Conservation (phyloP, 495 filamentous ascomycete genomes). For the Talaromyces thailandensis region DNA sequence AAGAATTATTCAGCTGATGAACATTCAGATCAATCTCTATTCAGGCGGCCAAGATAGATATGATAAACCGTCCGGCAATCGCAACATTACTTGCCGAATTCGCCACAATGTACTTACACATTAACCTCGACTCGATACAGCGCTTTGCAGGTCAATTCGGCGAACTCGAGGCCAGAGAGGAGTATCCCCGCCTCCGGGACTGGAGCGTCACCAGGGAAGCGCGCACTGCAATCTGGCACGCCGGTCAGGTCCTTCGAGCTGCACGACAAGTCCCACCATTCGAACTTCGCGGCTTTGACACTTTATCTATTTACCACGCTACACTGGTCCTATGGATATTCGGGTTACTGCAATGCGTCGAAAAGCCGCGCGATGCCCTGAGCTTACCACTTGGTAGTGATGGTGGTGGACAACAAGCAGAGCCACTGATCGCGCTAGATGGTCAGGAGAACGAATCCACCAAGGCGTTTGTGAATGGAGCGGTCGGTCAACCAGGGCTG, state of each 20-base stretch:
- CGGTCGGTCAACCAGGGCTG: conserved; percentile 20
- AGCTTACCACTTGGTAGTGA: conserved; percentile 14
- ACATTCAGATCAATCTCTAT: neutral
- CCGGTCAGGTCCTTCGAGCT: conserved; percentile 46
- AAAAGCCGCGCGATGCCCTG: conserved; percentile 1
- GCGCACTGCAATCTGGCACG: conserved; percentile 47
- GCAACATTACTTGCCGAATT: conserved; percentile 39
- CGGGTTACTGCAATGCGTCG: conserved; percentile 28
- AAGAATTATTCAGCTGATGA: neutral
- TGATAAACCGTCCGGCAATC: conserved; percentile 5
- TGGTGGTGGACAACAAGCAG: neutral
- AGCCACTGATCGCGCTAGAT: conserved; percentile 15
- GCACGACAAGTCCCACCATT: conserved; percentile 34
- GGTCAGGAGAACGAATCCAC: conserved; percentile 18
- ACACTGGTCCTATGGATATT: conserved; percentile 48
- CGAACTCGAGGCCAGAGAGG: conserved; percentile 42
- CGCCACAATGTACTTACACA: conserved; percentile 45
- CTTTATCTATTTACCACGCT: conserved; percentile 47
- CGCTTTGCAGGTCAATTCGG: conserved; percentile 52
- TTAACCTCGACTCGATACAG: conserved; percentile 50
- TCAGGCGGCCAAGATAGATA: neutral
- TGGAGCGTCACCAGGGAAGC: conserved; percentile 44
- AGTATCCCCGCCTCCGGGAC: conserved; percentile 36
- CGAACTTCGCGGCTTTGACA: conserved; percentile 47
- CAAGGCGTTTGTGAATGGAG: conserved; percentile 26